Evolutionary conservation across 352 stramenopile species (phyloP), one percentile per base, ranked within the genome.

Genomic region (Pythium monospermum): DNA sequence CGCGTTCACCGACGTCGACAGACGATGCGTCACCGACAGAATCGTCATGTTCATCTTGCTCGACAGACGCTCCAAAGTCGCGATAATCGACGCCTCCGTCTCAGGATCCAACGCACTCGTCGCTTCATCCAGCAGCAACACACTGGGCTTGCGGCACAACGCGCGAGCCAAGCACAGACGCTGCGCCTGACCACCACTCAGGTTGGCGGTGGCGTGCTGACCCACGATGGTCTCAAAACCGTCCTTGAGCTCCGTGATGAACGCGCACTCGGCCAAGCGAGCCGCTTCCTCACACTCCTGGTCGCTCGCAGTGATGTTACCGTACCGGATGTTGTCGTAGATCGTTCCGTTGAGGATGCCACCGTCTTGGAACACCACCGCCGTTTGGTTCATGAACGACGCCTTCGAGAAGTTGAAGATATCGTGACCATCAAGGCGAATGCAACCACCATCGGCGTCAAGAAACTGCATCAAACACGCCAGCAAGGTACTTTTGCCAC

Each of bases 381-480:
- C 82, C 19, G 80, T 91, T 59, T 95, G 84, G 49, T 86, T 73
- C 80, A 92, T 91, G 48, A 91, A 92, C 21, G 79, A 91, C 56
- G 83, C 77, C 54, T 87, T 92, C 7, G 77, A 91, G 49, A 90
- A 91, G 58, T 89, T 90, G 62, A 85, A 86, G 41, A 93, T 89
- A 46, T 93, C 77, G 57, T 88, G 72, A 19, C 76, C 67, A 59
- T 95, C 82, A 10, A 95, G 53, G 26, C 79, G 74, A 35, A 95
- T 95, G 44, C 71, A 83, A 28, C 83, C 82, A 16, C 81, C 76
- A 50, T 91, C 82, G 8, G 82, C 76, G 30, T 91, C 76, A 57
- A 91, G 76, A 53, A 95, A 95, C 73, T 92, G 82, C 84, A 95
- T 91, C 61, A 95, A 59, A 57, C 80, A 92, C 35, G 80, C 77